phyloP scores from a whole-genome alignment of 106 monocot genomes.

The Vanilla planifolia region DNA sequence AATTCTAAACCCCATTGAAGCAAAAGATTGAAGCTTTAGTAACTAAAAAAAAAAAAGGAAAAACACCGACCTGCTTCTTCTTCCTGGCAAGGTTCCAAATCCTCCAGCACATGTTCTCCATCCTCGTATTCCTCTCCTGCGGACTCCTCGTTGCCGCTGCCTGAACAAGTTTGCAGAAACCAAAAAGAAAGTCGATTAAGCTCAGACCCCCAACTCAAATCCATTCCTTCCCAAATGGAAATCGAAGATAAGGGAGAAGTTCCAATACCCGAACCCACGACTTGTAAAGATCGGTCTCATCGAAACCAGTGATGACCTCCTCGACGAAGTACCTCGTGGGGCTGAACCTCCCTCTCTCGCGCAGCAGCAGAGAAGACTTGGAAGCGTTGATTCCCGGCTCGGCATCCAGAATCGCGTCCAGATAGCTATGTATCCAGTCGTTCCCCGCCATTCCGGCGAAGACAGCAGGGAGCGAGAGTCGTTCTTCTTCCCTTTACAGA shows the following conservation, averaged over 20 bases:
- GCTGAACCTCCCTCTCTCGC: conserved; percentile 91
- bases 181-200: neutral
- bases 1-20: too few relatives aligned
- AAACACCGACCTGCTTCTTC: conserved; percentile 99
- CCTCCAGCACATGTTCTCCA: conserved; percentile 99
- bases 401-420: conserved; percentile 83
- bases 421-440: conserved; percentile 88
- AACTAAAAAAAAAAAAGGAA: too few relatives aligned
- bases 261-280: conserved; percentile 80
- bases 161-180: conserved; percentile 19
- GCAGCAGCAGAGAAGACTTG: conserved; percentile 65
- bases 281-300: conserved; percentile 97
- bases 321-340: conserved; percentile 96
- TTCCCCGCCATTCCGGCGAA: conserved; percentile 64
- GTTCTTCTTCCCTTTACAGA: too few relatives aligned
- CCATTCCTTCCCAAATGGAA: neutral
- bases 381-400: conserved; percentile 44
- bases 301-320: conserved; percentile 96
- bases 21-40: too few relatives aligned
- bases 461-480: neutral
- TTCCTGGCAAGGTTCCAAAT: conserved; percentile 98
- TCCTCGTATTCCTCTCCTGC: conserved; percentile 92
- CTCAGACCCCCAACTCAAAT: neutral
- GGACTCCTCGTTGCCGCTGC: conserved; percentile 83
- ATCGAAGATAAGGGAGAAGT: neutral